Percentiles rank a stretch among this genome's conserved stretches.
Conservation (phyloP, 2,329 filamentous ascomycete genomes). For the Aspergillus versicolor region DNA sequence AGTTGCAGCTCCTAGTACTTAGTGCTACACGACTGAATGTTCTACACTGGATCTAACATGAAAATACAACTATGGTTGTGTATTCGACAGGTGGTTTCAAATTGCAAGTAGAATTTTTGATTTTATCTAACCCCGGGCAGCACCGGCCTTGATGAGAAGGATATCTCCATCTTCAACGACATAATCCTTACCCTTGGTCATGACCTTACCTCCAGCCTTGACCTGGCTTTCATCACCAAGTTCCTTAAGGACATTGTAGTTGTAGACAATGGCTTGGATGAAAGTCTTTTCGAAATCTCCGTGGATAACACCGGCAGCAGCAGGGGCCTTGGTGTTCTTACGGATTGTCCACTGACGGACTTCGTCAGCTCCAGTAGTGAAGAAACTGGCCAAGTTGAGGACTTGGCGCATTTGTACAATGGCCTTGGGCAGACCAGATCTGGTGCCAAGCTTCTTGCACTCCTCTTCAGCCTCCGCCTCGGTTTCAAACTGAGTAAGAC, state of each 20-base stretch:
- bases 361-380: constrained; percentile 93
- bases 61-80: background rate
- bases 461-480: constrained; percentile 79
- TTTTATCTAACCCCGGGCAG: constrained; percentile 45
- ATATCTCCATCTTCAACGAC: constrained; percentile 58
- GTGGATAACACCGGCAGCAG: constrained; percentile 96
- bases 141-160: constrained; percentile 75
- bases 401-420: constrained; percentile 90
- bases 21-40: background rate
- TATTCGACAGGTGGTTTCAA: background rate
- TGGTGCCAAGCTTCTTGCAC: constrained; percentile 81
- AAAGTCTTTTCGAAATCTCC: constrained; percentile 99
- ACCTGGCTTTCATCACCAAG: constrained; percentile 83
- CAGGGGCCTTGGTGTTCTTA: constrained; percentile 93
- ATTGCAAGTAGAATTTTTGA: background rate
- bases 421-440: constrained; percentile 88
- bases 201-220: constrained; percentile 91
- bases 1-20: background rate
- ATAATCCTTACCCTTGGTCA: constrained; percentile 99
- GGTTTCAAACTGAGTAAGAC: constrained; percentile 74
- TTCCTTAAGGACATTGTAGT: constrained; percentile 78
- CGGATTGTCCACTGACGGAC: constrained; percentile 98
- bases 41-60: background rate
- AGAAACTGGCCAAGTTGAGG: constrained; percentile 89
- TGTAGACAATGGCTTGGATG: constrained; percentile 94